Conservation (phyloP, 257 asterid genomes). For the Capsicum rhomboideum region DNA sequence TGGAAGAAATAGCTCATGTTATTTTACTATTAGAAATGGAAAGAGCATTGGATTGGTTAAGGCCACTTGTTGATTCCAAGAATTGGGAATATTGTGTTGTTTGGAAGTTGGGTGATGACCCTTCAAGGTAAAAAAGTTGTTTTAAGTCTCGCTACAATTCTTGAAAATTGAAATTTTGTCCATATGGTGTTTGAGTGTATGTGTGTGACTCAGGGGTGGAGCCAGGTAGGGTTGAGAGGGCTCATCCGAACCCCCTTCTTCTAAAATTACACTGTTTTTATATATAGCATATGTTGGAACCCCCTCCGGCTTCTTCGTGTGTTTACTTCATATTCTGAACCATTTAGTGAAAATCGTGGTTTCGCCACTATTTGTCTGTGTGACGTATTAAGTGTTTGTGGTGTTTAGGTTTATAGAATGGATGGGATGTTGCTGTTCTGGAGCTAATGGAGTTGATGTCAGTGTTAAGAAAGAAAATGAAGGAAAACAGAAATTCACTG, state of each 20-base stretch:
- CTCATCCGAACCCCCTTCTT: too few relatives aligned
- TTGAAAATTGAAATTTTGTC: not conserved
- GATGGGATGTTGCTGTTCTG: slow-evolving; percentile 78
- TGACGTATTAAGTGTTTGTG: not conserved
- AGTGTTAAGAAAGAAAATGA: slow-evolving; percentile 32
- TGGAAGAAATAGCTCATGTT: slow-evolving; percentile 1
- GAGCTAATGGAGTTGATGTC: slow-evolving; percentile 25
- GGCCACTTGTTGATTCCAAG: slow-evolving; percentile 41
- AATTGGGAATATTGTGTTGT: slow-evolving; percentile 74
- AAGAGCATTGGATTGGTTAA: slow-evolving; percentile 36
- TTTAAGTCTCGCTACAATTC: not conserved
- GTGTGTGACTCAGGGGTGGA: not conserved
- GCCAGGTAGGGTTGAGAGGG: too few relatives aligned
- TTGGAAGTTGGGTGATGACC: slow-evolving; percentile 82
- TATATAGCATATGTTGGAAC: too few relatives aligned
- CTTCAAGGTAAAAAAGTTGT: slow-evolving; percentile 45
- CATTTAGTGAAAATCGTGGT: too few relatives aligned
- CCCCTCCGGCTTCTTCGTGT: too few relatives aligned
- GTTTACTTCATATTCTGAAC: too few relatives aligned
- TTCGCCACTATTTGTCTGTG: not conserved
- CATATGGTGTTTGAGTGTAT: slow-evolving; percentile 3
- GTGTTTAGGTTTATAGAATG: slow-evolving; percentile 63
- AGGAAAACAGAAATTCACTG: slow-evolving; percentile 1
- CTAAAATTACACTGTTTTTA: too few relatives aligned
- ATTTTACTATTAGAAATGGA: slow-evolving; percentile 33